phyloP scores from a whole-genome alignment of 352 stramenopile genomes.

The Phytophthora cajani region DNA sequence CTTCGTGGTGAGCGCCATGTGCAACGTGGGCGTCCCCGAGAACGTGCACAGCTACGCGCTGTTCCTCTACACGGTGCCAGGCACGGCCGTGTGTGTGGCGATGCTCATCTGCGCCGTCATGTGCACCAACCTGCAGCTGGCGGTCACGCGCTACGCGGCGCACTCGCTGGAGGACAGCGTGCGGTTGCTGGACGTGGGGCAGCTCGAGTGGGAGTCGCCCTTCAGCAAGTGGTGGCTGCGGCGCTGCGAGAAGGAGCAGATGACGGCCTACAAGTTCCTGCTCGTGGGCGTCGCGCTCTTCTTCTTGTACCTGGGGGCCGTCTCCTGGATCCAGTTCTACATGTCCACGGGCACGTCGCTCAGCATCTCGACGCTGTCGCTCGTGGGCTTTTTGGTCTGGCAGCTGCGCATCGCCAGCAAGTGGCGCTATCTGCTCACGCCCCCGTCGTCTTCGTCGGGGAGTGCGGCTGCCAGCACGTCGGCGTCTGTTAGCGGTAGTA shows the following conservation, averaged over 20 bases:
- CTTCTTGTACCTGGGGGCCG: conserved; percentile 67
- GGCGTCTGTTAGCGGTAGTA: neutral
- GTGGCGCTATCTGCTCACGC: conserved; percentile 76
- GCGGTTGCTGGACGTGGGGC: conserved; percentile 45
- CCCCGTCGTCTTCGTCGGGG: conserved; percentile 29
- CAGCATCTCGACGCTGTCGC: conserved; percentile 56
- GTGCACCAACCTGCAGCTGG: conserved; percentile 71
- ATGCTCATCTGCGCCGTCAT: conserved; percentile 72
- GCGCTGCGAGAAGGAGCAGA: conserved; percentile 72
- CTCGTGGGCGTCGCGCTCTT: conserved; percentile 70
- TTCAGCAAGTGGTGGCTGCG: conserved; percentile 76
- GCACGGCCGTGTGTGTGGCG: conserved; percentile 58
- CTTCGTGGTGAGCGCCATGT: conserved; percentile 78
- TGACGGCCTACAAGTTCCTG: conserved; percentile 79
- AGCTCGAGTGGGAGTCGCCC: conserved; percentile 61
- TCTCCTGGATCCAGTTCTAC: conserved; percentile 81
- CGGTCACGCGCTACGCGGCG: conserved; percentile 68
- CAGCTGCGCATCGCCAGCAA: conserved; percentile 77
- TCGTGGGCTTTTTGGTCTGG: conserved; percentile 62
- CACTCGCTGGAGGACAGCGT: conserved; percentile 65
- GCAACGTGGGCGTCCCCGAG: conserved; percentile 57
- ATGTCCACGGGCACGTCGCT: conserved; percentile 45
- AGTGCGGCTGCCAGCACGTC: conserved; percentile 10
- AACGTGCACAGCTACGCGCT: conserved; percentile 41
- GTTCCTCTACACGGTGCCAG: conserved; percentile 54